Evolutionary conservation across 2,329 filamentous ascomycete genomes (phyloP), one percentile per base, ranked within the genome.

Genomic region (Penicillium frequentans): DNA sequence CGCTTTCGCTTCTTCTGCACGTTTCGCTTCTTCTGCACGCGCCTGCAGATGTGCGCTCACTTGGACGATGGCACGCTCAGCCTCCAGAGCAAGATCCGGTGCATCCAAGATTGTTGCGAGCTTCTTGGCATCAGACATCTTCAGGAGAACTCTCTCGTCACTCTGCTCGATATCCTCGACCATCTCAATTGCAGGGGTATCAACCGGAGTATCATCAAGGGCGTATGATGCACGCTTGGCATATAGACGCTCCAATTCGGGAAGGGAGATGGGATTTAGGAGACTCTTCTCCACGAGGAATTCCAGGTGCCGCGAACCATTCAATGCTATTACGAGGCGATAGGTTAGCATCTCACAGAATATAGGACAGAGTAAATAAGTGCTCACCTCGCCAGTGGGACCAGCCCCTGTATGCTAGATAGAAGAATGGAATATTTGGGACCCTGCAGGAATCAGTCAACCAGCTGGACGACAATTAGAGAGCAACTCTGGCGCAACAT

Each of bases 401-500:
- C 89, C 90, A 98, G 26, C 91, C 79, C 63, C 95, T 85, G 78
- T 96, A 99, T 19, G 85, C 86, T 42, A 98, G 84, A 74, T 98
- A 99, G 80, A 98, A 98, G 81, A 98, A 98, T 19, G 95, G 95
- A 13, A 99, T 81, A 72, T 99, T 97, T 35, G 93, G 93, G 61
- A 97, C 83, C 60, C 91, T 96, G 50, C 13, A 29, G 4, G 8
- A 57, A 58, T 35, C 8, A 31, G 13, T 52, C 39, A 52, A 21
- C 19, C 1, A 9, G 8, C 26, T 24, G 14, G 21, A 42, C 7
- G 9, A 47, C 14, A 19, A 19, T 21, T 1, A 29, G 3, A 33
- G 4, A 37, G 27, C 42, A 29, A 42, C 16, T 14, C 9, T 31
- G 19, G 10, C 19, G 29, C 3, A 52, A 58, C 90, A 77, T 84